Percentiles rank a stretch among this genome's conserved stretches.
phyloP scores from a whole-genome alignment of 2,329 filamentous ascomycete genomes.

The Hypocrella siamensis region DNA sequence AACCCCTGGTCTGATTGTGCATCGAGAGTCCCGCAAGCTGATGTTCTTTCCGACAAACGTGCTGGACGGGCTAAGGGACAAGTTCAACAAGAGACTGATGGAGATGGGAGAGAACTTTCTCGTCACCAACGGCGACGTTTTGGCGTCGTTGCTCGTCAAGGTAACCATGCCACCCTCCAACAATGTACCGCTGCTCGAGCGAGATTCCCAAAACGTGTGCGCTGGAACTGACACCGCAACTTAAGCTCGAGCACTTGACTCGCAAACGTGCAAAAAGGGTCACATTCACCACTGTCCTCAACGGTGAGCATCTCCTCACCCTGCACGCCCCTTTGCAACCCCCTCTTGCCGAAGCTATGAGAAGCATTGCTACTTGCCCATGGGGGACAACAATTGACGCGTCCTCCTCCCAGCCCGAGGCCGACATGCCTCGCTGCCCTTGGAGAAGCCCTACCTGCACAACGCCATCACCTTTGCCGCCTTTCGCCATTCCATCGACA shows the following conservation, averaged over 20 bases:
- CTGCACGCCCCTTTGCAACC: too few relatives aligned
- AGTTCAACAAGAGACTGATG: slow-evolving; percentile 1
- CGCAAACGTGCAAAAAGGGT: not conserved
- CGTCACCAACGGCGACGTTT: slow-evolving; percentile 4
- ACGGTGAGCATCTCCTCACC: not conserved
- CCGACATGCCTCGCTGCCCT: slow-evolving; percentile 4
- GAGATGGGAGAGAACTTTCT: slow-evolving; percentile 1
- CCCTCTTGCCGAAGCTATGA: too few relatives aligned
- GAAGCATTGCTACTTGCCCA: too few relatives aligned
- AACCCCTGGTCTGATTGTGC: not conserved
- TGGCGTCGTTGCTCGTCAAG: not conserved
- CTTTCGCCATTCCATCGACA: slow-evolving; percentile 3
- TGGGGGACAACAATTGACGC: not conserved
- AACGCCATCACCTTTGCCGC: slow-evolving; percentile 6
- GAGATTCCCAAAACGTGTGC: not conserved
- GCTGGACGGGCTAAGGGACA: not conserved
- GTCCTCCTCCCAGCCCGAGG: slow-evolving; percentile 5
- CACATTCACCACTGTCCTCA: not conserved
- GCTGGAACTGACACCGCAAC: too few relatives aligned
- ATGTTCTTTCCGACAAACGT: not conserved
- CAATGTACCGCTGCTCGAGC: not conserved
- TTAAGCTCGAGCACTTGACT: not conserved
- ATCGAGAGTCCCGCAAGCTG: not conserved
- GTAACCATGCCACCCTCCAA: not conserved
- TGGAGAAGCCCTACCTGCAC: slow-evolving; percentile 6